A percentile compares a stretch with the other conserved stretches of the same genome.
These are phyloP conservation scores for Cyclotella sp. DNA, from an alignment of 108 stramenopile genomes.

Conservation along the genomic window DNA sequence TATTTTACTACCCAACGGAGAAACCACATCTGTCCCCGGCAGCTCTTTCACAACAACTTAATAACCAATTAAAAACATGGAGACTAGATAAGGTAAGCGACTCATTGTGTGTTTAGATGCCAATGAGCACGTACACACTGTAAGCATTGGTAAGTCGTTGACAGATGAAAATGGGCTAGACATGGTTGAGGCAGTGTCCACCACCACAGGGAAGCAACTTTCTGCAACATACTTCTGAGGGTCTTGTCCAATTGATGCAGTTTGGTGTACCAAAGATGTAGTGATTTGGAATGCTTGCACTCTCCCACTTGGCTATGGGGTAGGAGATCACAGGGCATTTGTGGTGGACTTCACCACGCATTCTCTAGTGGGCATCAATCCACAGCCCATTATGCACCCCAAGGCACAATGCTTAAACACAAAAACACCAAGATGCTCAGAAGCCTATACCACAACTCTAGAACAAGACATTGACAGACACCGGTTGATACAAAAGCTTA, in stretches of 20 bases:
- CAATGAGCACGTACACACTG: constrained; percentile 19
- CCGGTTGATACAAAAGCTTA: neutral
- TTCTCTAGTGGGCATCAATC: constrained; percentile 16
- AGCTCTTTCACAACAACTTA: no score
- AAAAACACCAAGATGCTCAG: neutral
- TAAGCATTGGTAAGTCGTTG: neutral
- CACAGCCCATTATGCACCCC: neutral
- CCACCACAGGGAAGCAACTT: constrained; percentile 1
- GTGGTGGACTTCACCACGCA: constrained; percentile 5
- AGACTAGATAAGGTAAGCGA: constrained; percentile 7
- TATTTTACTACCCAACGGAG: constrained; percentile 1
- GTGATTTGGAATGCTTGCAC: neutral
- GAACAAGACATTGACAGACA: constrained; percentile 2
- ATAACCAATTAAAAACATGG: constrained; percentile 12
- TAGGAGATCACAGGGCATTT: constrained; percentile 22
- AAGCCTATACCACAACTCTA: constrained; percentile 6
- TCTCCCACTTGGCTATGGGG: constrained; percentile 19
- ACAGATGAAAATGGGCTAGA: constrained; percentile 9
- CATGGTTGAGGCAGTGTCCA: constrained; percentile 11
- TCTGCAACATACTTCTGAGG: constrained; percentile 25
- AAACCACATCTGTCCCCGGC: neutral
- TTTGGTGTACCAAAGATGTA: constrained; percentile 13
- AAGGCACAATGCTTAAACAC: constrained; percentile 14
- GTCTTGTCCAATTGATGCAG: constrained; percentile 20
- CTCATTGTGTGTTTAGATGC: constrained; percentile 21